Base-by-base conservation (phyloP, 768 basidiomycete species). In the Hericium rajendrae region DNA sequence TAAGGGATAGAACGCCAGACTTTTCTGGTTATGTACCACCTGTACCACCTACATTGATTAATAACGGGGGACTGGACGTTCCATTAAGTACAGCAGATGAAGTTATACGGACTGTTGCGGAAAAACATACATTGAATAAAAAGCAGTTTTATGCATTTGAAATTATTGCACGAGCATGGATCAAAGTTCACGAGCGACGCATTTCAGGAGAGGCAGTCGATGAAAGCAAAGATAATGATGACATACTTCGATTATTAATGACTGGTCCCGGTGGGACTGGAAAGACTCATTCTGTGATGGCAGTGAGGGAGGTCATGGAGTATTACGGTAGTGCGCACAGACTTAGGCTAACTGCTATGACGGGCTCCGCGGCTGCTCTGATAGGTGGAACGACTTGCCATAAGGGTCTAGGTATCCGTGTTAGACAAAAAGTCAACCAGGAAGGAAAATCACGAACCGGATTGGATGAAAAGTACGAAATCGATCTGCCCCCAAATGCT, bases 241-340 rank as follows among this genome's bases (percentile, higher is more conserved):
- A n/a, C n/a, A n/a, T n/a, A n/a, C n/a, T 66, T 39, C 20, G 37
- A 0, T 59, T 69, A 64, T 38, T 65, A 0, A 59, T 71, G 55
- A 67, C 65, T 13, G 69, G 70, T 1, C 67, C 70, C 4, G 71
- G 69, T 4, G 70, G 70, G 1, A 71, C 69, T 38, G 70, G 70
- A 6, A 73, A 72, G 58, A 72, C 65, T 8, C 65, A 71, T 49
- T 62, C 69, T 40, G 65, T 70, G 0, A 41, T 60, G 16, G 67
- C 69, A 1, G 54, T 73, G 0, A 49, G 65, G 26, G 4, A 22
- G 0, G 53, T 72, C 0, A 69, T 72, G 68, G 38, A 16, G 6
- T 2, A 12, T 3, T 37, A 22, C 16, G 13, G 16, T 15, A 5
- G 26, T 13, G 51, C 3, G 2, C 6, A 72, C 43, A 51, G 58